Base-by-base conservation (phyloP, 2,329 filamentous ascomycete genomes). In the Ramichloridium luteum region DNA sequence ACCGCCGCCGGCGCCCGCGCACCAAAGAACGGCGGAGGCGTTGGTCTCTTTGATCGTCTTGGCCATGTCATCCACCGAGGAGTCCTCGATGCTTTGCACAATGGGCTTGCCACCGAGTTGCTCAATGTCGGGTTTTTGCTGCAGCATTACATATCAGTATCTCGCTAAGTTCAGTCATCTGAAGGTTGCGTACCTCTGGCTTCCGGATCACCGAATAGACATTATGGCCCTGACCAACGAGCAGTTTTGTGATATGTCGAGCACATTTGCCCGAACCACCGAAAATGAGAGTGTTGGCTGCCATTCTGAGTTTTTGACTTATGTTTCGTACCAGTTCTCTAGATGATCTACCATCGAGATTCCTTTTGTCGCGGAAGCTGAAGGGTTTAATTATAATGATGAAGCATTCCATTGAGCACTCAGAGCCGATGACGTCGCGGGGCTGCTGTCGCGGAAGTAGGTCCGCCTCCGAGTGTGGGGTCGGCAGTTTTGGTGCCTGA, bases 101-200 rank as follows among this genome's bases (percentile, higher is more conserved):
- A 64, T 55, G 18, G 62, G 60, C 8, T 49, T 52, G 22, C 56
- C 60, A 32, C 61, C 62, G 16, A 65, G 52, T 17, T 48, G 43
- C 28, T 53, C 36, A 30, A 65, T 51, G n/a, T 48, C 46, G 22
- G 50, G 27, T 16, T 40, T 35, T 40, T 64, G 60, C 13, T n/a
- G 12, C 18, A 13, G 13, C 12, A 9, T 12, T 18, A 13, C 10
- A 22, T 30, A 27, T 40, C 41, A 14, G 46, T 30, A 6, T 41
- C 26, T 36, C 60, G 58, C 9, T n/a, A n/a, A n/a, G n/a, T n/a
- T n/a, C n/a, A n/a, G n/a, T n/a, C n/a, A n/a, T n/a, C n/a, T n/a
- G n/a, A n/a, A 8, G 20, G 8, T 23, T n/a, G n/a, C 20, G 20
- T 23, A 23, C 20, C 8, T 50, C 48, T 9, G 38, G 25, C 32